Evolutionary conservation across 2,329 filamentous ascomycete species (phyloP), one percentile per base, ranked within the genome.

Genomic region (Colletotrichum theobromicola): DNA sequence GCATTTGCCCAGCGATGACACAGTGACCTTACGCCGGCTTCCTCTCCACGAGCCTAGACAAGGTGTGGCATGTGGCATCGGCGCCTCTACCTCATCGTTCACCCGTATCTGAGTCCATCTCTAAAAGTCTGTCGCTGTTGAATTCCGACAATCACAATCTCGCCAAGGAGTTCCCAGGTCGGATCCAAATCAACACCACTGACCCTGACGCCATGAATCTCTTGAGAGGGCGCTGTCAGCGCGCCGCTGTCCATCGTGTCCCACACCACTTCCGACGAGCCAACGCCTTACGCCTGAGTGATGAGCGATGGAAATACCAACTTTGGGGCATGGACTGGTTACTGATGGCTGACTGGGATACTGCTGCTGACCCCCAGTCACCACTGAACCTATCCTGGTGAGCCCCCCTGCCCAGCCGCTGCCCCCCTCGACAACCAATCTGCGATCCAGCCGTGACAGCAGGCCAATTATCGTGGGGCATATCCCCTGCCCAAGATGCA

Each of bases 371-470:
- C 30, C 50, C 50, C 32, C 58, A 35, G 53, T 50, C 35, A 28
- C 34, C 55, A 71, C 32, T 71, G 62, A 67, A 66, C 60, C 42
- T 65, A 74, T 58, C 68, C 67, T 50, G 34, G 55, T 13, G 42
- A 57, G 26, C 58, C 72, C 70, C 74, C 72, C 58, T 70, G 72
- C 67, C 74, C 67, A 71, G 57, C 72, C 66, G 62, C 71, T 50
- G 62, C 21, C 72, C 68, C 68, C 67, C 69, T 67, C 70, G 24
- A 58, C 75, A 64, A 69, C 67, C 75, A 77, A 76, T 74, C 73
- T 75, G 73, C 77, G 77, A 79, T 77, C 76, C 76, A 76, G 70
- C 74, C 72, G 60, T 75, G 70, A 75, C 67, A 75, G 67, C 74
- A 53, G 65, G 65, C 77, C 77, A 77, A 76, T 78, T 61, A 77